These are phyloP conservation scores for slime mould (Dictyostelium discoideum) DNA, from an alignment of 78 protist species.

Conservation along the genomic window DNA sequence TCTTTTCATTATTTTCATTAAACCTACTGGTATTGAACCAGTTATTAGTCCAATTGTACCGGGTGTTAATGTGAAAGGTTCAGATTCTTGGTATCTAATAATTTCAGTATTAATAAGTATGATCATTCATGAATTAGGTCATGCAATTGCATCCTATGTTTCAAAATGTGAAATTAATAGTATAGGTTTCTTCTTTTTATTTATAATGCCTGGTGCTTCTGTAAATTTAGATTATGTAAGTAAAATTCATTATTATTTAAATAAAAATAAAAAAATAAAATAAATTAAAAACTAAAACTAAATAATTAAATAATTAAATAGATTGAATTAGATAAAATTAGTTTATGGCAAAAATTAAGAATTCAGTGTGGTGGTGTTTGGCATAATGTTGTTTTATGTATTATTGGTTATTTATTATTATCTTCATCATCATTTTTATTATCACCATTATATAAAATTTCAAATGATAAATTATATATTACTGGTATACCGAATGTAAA, in stretches of 20 bases:
- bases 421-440: neutral
- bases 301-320: neutral
- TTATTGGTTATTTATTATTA: conserved; percentile 21
- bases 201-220: conserved; percentile 56
- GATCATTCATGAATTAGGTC: conserved; percentile 56
- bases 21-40: conserved; percentile 16
- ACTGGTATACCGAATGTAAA: conserved; percentile 21
- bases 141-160: conserved; percentile 29
- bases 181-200: conserved; percentile 37
- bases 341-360: conserved; percentile 10
- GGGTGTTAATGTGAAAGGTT: conserved; percentile 12
- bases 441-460: conserved; percentile 46
- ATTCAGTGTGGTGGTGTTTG: conserved; percentile 59
- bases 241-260: neutral
- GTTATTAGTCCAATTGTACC: conserved; percentile 62
- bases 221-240: conserved; percentile 32
- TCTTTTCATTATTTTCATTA: neutral
- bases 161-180: conserved; percentile 28
- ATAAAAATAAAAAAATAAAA: too few relatives aligned
- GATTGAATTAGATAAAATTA: conserved; percentile 2
- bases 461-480: conserved; percentile 26
- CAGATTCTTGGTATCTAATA: neutral
- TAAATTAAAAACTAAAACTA: neutral
- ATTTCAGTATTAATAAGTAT: neutral
- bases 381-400: conserved; percentile 39